Evolutionary conservation across 805 yeast species (phyloP).

Genomic region (Saturnispora silvae): DNA sequence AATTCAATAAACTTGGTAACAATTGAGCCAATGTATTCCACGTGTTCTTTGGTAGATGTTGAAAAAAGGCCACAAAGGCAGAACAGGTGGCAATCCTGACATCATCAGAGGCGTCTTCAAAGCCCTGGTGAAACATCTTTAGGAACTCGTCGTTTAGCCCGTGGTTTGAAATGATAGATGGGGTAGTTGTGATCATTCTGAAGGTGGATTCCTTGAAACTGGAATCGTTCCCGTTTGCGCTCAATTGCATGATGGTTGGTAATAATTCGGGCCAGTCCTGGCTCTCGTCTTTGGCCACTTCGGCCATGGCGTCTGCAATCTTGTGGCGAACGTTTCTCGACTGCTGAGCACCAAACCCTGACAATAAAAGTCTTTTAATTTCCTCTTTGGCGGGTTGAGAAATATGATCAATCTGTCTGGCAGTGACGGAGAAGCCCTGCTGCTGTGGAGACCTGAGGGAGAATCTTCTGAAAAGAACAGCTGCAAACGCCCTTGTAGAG

Average conservation of each 20-base stretch:
- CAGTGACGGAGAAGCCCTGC: slow-evolving; percentile 49
- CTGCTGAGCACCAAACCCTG: slow-evolving; percentile 63
- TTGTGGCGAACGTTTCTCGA: slow-evolving; percentile 80
- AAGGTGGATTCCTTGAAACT: slow-evolving; percentile 82
- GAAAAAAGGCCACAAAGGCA: slow-evolving; percentile 86
- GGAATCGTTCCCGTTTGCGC: slow-evolving; percentile 35
- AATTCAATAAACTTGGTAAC: slow-evolving; percentile 74
- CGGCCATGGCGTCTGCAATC: slow-evolving; percentile 88
- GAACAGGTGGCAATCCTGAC: slow-evolving; percentile 87
- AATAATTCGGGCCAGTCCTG: slow-evolving; percentile 70
- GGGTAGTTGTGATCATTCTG: slow-evolving; percentile 78
- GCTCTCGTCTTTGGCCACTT: slow-evolving; percentile 63
- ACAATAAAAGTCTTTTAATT: slow-evolving; percentile 54
- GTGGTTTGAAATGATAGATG: slow-evolving; percentile 54
- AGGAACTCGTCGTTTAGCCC: slow-evolving; percentile 33
- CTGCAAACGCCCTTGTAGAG: slow-evolving; percentile 58
- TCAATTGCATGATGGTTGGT: slow-evolving; percentile 62
- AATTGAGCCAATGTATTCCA: slow-evolving; percentile 74
- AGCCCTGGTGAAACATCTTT: slow-evolving; percentile 70
- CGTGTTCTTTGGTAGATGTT: slow-evolving; percentile 61
- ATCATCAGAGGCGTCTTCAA: slow-evolving; percentile 66
- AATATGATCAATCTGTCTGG: slow-evolving; percentile 67
- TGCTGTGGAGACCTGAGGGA: slow-evolving; percentile 71
- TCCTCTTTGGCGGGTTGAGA: slow-evolving; percentile 47
- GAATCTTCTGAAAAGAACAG: slow-evolving; percentile 81